Evolutionary conservation across 2,329 filamentous ascomycete species (phyloP).

Genomic region (Diplodia corticola): DNA sequence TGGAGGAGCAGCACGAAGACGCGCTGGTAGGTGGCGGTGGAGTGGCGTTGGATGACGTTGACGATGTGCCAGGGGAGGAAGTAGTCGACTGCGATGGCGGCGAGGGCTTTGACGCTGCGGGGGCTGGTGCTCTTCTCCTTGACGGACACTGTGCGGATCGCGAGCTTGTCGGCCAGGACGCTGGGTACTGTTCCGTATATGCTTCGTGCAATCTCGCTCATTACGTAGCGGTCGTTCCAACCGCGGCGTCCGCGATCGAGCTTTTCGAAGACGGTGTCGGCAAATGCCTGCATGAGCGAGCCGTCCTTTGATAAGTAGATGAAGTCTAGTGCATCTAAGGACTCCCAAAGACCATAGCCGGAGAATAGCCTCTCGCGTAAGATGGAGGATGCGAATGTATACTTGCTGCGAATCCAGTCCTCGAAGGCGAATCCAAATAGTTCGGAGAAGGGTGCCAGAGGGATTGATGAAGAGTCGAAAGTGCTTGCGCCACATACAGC

Average conservation of each 20-base stretch:
- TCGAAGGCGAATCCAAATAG: constrained; percentile 71
- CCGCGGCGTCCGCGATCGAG: constrained; percentile 61
- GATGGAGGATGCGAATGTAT: constrained; percentile 66
- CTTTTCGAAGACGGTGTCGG: constrained; percentile 70
- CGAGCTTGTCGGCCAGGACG: constrained; percentile 63
- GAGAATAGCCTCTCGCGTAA: constrained; percentile 68
- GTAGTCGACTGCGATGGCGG: constrained; percentile 66
- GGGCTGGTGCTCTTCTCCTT: constrained; percentile 54
- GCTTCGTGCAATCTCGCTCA: constrained; percentile 76
- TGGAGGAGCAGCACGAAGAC: constrained; percentile 78
- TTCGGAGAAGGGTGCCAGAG: constrained; percentile 69
- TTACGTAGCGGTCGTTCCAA: constrained; percentile 80
- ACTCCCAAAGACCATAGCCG: constrained; percentile 65
- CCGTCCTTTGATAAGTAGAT: constrained; percentile 80
- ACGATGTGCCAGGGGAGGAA: constrained; percentile 59
- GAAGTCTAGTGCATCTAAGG: constrained; percentile 66
- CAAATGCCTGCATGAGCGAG: constrained; percentile 64
- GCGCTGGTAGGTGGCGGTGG: constrained; percentile 66
- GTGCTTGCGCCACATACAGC: constrained; percentile 52
- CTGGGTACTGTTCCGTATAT: constrained; percentile 59
- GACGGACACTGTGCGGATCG: constrained; percentile 54
- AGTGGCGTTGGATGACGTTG: constrained; percentile 71
- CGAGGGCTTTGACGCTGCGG: constrained; percentile 57
- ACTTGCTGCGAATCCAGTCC: constrained; percentile 74
- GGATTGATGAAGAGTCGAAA: constrained; percentile 32